Evolutionary conservation across 1,284 basidiomycete genomes (phyloP).

Genomic region (Fomitopsis schrenkii): DNA sequence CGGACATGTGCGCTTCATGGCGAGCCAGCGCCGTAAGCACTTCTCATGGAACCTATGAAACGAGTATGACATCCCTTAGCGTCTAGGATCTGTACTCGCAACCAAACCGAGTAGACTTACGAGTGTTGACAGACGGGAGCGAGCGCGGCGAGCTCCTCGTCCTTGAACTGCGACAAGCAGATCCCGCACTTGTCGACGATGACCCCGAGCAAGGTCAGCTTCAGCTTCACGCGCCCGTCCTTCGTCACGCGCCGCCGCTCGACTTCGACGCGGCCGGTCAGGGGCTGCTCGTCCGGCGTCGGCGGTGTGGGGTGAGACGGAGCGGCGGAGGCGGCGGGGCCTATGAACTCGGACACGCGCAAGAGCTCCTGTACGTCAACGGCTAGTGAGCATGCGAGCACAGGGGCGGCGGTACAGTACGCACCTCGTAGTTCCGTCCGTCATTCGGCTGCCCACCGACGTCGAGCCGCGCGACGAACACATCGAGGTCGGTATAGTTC

Average conservation of each 20-base stretch:
- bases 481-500: conserved; percentile 59
- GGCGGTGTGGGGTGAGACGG: conserved; percentile 21
- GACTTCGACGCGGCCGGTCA: conserved; percentile 61
- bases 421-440: conserved; percentile 59
- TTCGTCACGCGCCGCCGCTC: conserved; percentile 61
- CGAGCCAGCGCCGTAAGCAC: conserved; percentile 54
- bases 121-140: conserved; percentile 69
- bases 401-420: conserved; percentile 14
- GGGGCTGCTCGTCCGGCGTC: conserved; percentile 25
- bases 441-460: conserved; percentile 34
- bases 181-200: conserved; percentile 78
- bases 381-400: background rate
- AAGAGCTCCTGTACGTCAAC: conserved; percentile 42
- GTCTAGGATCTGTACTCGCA: background rate
- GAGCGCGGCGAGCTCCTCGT: conserved; percentile 52
- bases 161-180: conserved; percentile 75
- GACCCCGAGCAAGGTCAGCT: conserved; percentile 68
- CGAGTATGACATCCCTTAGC: background rate
- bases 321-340: background rate
- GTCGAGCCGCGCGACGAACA: conserved; percentile 49
- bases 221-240: conserved; percentile 76
- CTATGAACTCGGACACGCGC: conserved; percentile 50
- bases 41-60: conserved; percentile 47
- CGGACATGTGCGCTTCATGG: conserved; percentile 48
- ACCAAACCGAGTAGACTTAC: conserved; percentile 31